A percentile compares a stretch with the other conserved stretches of the same genome.
Evolutionary conservation across 371 early-diverging fungal genomes (phyloP).

Genomic region (Mucor circinelloides): DNA sequence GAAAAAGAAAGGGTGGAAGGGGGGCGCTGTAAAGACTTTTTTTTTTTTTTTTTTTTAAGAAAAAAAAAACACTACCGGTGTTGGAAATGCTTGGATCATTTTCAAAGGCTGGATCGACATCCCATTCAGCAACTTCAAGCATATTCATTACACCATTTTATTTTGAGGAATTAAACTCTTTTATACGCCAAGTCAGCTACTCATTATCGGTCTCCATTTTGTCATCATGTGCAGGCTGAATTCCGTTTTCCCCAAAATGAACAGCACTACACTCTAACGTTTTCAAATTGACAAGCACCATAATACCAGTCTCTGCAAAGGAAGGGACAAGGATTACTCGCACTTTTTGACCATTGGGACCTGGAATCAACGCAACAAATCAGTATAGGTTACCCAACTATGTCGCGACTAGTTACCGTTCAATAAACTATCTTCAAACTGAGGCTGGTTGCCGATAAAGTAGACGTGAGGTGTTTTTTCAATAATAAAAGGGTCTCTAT

Average conservation of each 20-base stretch:
- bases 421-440: constrained; percentile 65
- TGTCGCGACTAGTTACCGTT: constrained; percentile 41
- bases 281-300: constrained; percentile 65
- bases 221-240: not conserved
- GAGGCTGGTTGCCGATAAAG: constrained; percentile 88
- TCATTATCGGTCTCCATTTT: not conserved
- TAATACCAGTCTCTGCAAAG: constrained; percentile 60
- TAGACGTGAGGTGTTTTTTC: constrained; percentile 77
- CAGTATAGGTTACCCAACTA: not conserved
- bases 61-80: not conserved
- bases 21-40: not conserved
- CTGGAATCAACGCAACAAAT: constrained; percentile 17
- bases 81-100: not conserved
- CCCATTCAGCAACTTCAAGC: too few species aligned
- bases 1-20: not conserved
- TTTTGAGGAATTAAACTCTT: not conserved
- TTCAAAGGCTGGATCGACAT: too few species aligned
- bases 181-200: not conserved
- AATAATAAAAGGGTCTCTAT: constrained; percentile 86
- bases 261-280: constrained; percentile 66
- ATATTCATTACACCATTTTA: too few species aligned
- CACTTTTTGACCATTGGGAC: constrained; percentile 52
- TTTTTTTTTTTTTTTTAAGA: not conserved
- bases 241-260: constrained; percentile 28
- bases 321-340: constrained; percentile 70